Percentiles rank a stretch among this genome's conserved stretches.
phyloP scores from a whole-genome alignment of 306 rosid species.

The Cucurbita pepo region DNA sequence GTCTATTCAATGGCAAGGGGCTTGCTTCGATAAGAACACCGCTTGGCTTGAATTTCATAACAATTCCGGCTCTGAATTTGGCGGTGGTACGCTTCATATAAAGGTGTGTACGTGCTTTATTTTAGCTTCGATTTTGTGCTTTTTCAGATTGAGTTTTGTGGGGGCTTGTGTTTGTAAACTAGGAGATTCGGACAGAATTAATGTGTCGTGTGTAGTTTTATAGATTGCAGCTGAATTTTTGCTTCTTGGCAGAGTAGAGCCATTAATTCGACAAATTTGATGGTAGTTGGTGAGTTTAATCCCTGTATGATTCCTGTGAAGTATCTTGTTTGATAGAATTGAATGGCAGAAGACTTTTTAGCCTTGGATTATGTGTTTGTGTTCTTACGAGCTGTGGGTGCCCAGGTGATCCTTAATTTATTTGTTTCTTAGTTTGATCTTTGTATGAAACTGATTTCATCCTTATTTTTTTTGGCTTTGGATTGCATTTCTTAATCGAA shows the following conservation, averaged over 20 bases:
- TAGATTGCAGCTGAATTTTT: background rate
- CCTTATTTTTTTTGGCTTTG: background rate
- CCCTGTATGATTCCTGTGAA: background rate
- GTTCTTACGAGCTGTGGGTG: background rate
- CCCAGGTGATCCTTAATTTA: background rate
- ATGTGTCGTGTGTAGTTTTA: background rate
- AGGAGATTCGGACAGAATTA: background rate
- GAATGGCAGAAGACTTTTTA: background rate
- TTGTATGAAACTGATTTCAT: background rate
- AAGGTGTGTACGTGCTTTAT: conserved; percentile 23
- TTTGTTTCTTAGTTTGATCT: background rate
- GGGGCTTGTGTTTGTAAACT: background rate
- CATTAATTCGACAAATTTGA: background rate
- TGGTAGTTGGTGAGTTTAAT: background rate
- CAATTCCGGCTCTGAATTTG: conserved; percentile 37
- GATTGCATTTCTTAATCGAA: background rate
- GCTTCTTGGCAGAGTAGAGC: background rate
- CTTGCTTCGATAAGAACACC: conserved; percentile 59
- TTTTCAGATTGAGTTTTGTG: background rate
- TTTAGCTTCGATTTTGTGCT: background rate
- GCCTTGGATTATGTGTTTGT: background rate
- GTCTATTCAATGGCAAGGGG: conserved; percentile 46
- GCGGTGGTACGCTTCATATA: conserved; percentile 91
- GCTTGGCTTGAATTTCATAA: conserved; percentile 89
- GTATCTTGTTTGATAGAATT: background rate